phyloP scores from a whole-genome alignment of 352 stramenopile species.

The Chrysophaeum taylorii region DNA sequence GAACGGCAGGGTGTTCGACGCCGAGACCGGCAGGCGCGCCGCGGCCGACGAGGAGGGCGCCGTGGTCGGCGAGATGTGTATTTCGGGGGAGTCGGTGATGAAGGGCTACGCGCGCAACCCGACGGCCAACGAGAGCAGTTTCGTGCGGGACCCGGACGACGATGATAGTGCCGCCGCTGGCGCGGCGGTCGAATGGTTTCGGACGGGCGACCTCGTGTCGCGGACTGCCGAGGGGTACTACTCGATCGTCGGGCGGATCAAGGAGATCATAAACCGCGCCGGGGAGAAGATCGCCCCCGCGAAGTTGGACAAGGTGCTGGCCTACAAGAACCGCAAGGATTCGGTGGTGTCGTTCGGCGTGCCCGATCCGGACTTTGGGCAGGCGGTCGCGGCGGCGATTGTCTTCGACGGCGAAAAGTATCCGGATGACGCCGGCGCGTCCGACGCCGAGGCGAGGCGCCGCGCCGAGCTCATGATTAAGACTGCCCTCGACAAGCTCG shows the following conservation, averaged over 20 bases:
- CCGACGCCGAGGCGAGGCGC: no score
- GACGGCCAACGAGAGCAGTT: no score
- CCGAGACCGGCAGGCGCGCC: neutral
- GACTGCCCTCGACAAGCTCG: no score
- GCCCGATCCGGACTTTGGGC: no score
- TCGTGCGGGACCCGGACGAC: neutral
- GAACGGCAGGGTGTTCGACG: neutral
- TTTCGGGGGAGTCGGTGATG: neutral
- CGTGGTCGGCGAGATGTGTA: neutral
- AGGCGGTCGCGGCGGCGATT: no score
- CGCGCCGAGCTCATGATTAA: no score
- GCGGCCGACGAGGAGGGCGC: neutral
- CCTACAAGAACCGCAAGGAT: no score
- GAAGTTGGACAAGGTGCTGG: conserved; percentile 40
- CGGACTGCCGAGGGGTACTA: neutral
- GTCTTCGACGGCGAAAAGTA: no score
- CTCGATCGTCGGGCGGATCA: conserved; percentile 41
- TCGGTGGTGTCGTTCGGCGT: no score
- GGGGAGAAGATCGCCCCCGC: conserved; percentile 45
- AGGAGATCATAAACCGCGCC: conserved; percentile 53
- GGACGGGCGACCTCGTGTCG: conserved; percentile 1
- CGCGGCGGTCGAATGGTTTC: neutral
- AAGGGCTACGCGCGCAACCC: neutral
- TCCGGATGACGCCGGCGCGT: no score
- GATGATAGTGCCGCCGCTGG: neutral